These are phyloP conservation scores for Phyllachora maydis DNA, from an alignment of 2,329 filamentous ascomycete species.

Conservation along the genomic window DNA sequence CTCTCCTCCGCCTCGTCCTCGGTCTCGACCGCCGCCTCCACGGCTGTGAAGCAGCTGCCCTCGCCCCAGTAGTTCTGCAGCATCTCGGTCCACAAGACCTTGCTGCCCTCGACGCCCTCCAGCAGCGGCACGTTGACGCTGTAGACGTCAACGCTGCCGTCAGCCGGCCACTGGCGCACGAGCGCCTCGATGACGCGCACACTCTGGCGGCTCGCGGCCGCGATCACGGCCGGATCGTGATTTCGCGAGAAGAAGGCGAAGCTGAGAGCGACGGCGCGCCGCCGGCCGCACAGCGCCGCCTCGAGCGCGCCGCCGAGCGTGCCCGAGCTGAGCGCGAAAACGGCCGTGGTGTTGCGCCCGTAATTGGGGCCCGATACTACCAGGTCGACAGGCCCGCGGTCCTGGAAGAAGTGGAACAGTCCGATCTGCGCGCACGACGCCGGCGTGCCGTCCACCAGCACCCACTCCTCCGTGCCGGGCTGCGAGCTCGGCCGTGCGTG, in stretches of 20 bases:
- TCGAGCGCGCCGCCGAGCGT: constrained; percentile 62
- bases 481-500: constrained; percentile 29
- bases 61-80: constrained; percentile 77
- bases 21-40: constrained; percentile 45
- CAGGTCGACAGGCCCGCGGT: constrained; percentile 51
- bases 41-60: constrained; percentile 73
- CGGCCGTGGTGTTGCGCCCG: constrained; percentile 60
- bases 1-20: constrained; percentile 51
- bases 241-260: constrained; percentile 80
- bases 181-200: constrained; percentile 65
- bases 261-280: constrained; percentile 62
- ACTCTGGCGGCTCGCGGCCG: constrained; percentile 52
- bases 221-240: constrained; percentile 66
- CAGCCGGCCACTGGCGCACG: constrained; percentile 49
- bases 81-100: constrained; percentile 68
- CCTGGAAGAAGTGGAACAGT: constrained; percentile 57
- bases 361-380: constrained; percentile 71
- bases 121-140: constrained; percentile 78
- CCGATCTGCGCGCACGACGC: constrained; percentile 70
- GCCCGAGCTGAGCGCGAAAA: constrained; percentile 60
- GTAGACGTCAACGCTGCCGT: constrained; percentile 59
- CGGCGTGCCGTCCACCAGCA: constrained; percentile 63
- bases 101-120: constrained; percentile 47
- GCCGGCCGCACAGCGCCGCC: constrained; percentile 47
- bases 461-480: constrained; percentile 51